Evolutionary conservation across 139 green algal genomes (phyloP).

Genomic region (Asterochloris erici): DNA sequence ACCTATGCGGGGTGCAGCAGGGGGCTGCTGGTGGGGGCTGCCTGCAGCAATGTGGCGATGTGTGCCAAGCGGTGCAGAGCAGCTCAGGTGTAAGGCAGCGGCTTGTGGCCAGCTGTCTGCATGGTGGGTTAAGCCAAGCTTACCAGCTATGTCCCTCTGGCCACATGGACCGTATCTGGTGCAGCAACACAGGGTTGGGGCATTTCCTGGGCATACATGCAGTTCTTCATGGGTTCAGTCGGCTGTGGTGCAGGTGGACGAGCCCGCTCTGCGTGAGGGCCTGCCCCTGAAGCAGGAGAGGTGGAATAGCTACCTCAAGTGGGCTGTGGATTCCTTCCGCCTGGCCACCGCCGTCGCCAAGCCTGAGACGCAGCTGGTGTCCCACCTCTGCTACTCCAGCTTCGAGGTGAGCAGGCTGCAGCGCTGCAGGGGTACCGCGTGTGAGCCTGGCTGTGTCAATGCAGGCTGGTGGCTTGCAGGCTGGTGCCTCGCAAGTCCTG

Average conservation of each 20-base stretch:
- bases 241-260: constrained; percentile 66
- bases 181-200: not conserved
- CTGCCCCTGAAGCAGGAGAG: constrained; percentile 76
- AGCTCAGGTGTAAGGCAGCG: no score
- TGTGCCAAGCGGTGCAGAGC: no score
- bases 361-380: constrained; percentile 69
- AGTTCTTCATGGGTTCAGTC: not conserved
- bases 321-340: constrained; percentile 85
- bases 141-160: not conserved
- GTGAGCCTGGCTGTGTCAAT: not conserved
- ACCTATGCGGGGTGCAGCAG: no score
- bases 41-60: no score
- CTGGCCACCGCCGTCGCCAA: constrained; percentile 47
- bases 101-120: not conserved
- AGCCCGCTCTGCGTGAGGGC: constrained; percentile 89
- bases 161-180: not conserved
- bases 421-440: not conserved
- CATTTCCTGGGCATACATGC: not conserved
- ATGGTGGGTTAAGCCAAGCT: not conserved
- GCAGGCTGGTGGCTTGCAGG: no score
- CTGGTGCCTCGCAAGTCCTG: no score
- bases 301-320: constrained; percentile 76
- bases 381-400: constrained; percentile 91
- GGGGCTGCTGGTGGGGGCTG: no score
- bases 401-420: constrained; percentile 58